phyloP scores from a whole-genome alignment of 495 filamentous ascomycete species.

The Hyaloscypha bicolor region DNA sequence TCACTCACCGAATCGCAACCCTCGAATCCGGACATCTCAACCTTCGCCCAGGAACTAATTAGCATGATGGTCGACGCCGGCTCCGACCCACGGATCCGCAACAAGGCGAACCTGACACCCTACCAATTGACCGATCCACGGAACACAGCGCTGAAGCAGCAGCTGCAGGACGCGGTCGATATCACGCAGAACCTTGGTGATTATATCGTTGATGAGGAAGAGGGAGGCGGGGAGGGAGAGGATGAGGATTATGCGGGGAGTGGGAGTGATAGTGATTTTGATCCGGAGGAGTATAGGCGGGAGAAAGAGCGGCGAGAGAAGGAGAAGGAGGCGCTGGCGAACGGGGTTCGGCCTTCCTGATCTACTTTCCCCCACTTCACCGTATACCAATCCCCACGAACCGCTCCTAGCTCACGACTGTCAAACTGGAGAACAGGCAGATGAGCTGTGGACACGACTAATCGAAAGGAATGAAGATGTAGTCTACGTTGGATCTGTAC shows the following conservation, averaged over 20 bases:
- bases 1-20: conserved; percentile 41
- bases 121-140: conserved; percentile 72
- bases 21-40: conserved; percentile 48
- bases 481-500: not conserved
- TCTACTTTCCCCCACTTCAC: not conserved
- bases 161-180: conserved; percentile 80
- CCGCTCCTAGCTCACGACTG: not conserved
- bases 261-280: conserved; percentile 37
- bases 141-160: conserved; percentile 65
- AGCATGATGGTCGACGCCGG: conserved; percentile 94
- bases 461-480: not conserved
- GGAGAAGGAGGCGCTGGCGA: conserved; percentile 11
- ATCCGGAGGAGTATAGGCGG: conserved; percentile 28
- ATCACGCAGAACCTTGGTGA: conserved; percentile 53
- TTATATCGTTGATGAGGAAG: conserved; percentile 46
- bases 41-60: conserved; percentile 69
- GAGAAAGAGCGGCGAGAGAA: conserved; percentile 25
- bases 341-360: conserved; percentile 3
- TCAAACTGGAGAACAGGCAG: not conserved
- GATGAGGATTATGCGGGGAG: conserved; percentile 33
- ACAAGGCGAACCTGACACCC: conserved; percentile 71
- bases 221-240: conserved; percentile 35
- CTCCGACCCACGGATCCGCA: conserved; percentile 71
- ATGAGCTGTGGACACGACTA: not conserved
- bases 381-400: not conserved